Evolutionary conservation across 1,284 basidiomycete genomes (phyloP), one percentile per base, ranked within the genome.

Genomic region (Ustilago curta): DNA sequence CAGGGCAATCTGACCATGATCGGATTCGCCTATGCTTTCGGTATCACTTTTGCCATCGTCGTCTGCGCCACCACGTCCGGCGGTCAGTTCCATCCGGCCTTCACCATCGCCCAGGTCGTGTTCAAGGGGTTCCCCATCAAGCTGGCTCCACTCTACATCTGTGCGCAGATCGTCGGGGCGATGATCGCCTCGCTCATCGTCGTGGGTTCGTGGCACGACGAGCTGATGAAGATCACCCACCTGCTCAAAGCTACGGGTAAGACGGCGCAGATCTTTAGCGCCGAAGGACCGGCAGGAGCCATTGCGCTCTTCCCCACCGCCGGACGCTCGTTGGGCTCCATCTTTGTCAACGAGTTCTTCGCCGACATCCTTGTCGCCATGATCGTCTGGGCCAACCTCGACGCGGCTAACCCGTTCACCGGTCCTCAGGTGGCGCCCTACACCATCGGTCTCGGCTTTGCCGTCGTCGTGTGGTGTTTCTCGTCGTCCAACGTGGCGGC

Each of bases 111-210:
- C 14, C 78, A 79, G 61, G 69, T 74, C 42, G 54, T 79, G 16
- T 80, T 67, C 76, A 80, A 80, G 48, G 78, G 78, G 48, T 80
- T 80, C 70, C 78, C 78, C 6, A 54, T 74, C 61, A 58, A 70
- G 45, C 65, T 75, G 16, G 77, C 76, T 25, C 78, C 78, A 5
- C 35, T 74, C 5, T 80, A 80, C 72, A 80, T 80, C 37, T 4
- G 29, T 8, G 73, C 72, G 12, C 78, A 80, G 58, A 23, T 80
- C 47, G 48, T 78, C 35, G 78, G 78, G 40, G 77, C 61, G 14
- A 77, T 74, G 62, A 57, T 72, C 8, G 78, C 70, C 23, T 63
- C 70, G 42, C 59, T 80, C 14, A 70, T 79, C 53, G 75, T 79
- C 42, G 42, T 73, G 12, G 70, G 70, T 37, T 61, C 58, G 16